These are phyloP conservation scores for Orbilia oligospora DNA, from an alignment of 2,329 filamentous ascomycete species.

Conservation along the genomic window DNA sequence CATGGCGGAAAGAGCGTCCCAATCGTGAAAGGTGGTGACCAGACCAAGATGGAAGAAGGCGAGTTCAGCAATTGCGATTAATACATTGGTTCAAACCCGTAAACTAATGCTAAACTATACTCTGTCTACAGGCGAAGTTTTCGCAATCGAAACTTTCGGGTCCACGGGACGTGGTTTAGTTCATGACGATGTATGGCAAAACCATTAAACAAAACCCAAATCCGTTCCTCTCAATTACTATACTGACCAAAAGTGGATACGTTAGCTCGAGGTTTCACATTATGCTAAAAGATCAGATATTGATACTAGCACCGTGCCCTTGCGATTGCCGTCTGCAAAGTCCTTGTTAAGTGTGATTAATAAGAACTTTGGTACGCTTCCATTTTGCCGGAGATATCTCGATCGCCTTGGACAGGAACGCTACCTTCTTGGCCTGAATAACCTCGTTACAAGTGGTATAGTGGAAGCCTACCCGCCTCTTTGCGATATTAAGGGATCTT, in stretches of 20 bases:
- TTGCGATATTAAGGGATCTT: constrained; percentile 92
- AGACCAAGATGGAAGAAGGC: constrained; percentile 97
- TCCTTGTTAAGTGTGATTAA: constrained; percentile 88
- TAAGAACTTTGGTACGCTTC: constrained; percentile 95
- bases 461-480: constrained; percentile 92
- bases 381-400: constrained; percentile 90
- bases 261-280: constrained; percentile 83
- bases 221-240: neutral
- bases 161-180: constrained; percentile 92
- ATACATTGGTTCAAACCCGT: neutral
- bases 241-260: neutral
- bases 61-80: neutral
- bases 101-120: neutral
- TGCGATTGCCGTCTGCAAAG: constrained; percentile 86
- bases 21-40: constrained; percentile 88
- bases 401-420: constrained; percentile 95
- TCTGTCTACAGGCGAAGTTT: constrained; percentile 74
- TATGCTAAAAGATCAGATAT: constrained; percentile 81
- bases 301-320: constrained; percentile 77
- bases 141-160: constrained; percentile 96
- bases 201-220: neutral
- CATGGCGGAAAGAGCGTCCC: constrained; percentile 94
- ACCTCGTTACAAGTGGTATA: constrained; percentile 83
- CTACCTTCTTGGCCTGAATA: constrained; percentile 91
- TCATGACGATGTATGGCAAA: constrained; percentile 79